Conservation (phyloP, 2,329 filamentous ascomycete species). For the Xylariaceae sp. region DNA sequence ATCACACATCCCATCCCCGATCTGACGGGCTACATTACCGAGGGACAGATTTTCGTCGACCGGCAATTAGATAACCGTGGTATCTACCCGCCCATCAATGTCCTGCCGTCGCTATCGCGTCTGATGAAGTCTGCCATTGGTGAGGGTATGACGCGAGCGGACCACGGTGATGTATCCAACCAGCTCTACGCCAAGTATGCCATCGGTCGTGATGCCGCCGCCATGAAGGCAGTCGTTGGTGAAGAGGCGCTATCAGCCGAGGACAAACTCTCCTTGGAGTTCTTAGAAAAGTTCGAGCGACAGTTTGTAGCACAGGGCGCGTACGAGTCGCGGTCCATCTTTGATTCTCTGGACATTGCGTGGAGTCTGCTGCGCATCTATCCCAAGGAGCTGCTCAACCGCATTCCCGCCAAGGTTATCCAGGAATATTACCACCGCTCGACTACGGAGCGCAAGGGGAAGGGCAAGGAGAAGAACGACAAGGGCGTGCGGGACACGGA, state of each 20-base stretch:
- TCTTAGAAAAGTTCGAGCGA: conserved; percentile 96
- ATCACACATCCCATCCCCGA: conserved; percentile 99
- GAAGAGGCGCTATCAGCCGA: conserved; percentile 94
- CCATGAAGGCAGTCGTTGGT: conserved; percentile 99
- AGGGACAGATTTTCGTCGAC: conserved; percentile 97
- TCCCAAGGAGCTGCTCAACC: conserved; percentile 96
- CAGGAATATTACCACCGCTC: conserved; percentile 78
- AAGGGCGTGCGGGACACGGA: conserved; percentile 43
- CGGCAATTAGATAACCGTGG: conserved; percentile 92
- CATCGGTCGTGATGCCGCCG: conserved; percentile 94
- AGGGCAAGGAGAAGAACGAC: conserved; percentile 49
- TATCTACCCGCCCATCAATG: conserved; percentile 98
- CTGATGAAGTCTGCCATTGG: conserved; percentile 99
- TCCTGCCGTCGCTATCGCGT: conserved; percentile 93
- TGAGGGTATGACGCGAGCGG: conserved; percentile 91
- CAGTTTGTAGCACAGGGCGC: conserved; percentile 88
- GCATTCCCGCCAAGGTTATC: conserved; percentile 78
- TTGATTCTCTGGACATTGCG: conserved; percentile 89
- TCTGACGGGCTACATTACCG: conserved; percentile 97
- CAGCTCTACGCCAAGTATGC: conserved; percentile 99
- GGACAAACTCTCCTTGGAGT: conserved; percentile 96
- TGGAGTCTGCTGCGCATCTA: conserved; percentile 97
- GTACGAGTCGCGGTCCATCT: conserved; percentile 89
- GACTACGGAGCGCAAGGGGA: conserved; percentile 58
- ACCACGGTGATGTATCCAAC: conserved; percentile 98